phyloP scores from a whole-genome alignment of 768 basidiomycete species.

The Lyophyllum atratum region DNA sequence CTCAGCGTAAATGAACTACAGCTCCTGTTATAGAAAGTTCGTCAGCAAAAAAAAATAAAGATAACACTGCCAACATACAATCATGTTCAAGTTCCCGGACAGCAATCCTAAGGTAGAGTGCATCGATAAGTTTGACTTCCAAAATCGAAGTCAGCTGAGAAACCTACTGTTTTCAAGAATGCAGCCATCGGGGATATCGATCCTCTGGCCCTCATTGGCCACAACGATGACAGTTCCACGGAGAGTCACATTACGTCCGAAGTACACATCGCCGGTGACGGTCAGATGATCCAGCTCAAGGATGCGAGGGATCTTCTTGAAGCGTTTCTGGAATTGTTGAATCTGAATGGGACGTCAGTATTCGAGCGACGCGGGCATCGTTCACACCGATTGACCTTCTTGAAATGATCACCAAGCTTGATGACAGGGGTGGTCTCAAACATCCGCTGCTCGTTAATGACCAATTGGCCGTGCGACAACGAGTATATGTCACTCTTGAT shows the following conservation, averaged over 20 bases:
- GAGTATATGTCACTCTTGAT: conserved; percentile 95
- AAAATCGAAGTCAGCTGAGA: not conserved
- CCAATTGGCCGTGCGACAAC: conserved; percentile 82
- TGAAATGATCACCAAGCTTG: conserved; percentile 96
- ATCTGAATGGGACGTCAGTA: conserved; percentile 43
- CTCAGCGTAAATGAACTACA: conserved; percentile 20
- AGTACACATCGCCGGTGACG: conserved; percentile 88
- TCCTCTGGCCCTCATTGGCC: conserved; percentile 80
- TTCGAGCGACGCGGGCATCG: not conserved
- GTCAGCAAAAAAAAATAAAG: not conserved
- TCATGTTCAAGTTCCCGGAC: conserved; percentile 86
- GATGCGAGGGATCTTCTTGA: conserved; percentile 92
- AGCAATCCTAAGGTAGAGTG: conserved; percentile 52
- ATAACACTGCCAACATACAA: conserved; percentile 38
- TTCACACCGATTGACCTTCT: conserved; percentile 61
- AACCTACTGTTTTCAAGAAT: conserved; percentile 69
- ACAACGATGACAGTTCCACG: conserved; percentile 90
- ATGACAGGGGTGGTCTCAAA: conserved; percentile 92
- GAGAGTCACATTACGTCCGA: conserved; percentile 84
- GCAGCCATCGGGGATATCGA: conserved; percentile 83
- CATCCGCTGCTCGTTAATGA: conserved; percentile 82
- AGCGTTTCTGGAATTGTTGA: conserved; percentile 89
- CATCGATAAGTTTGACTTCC: not conserved
- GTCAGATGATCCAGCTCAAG: conserved; percentile 94
- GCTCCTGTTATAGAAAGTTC: conserved; percentile 23